phyloP scores from a whole-genome alignment of 108 stramenopile species.

The Seminavis robusta region DNA sequence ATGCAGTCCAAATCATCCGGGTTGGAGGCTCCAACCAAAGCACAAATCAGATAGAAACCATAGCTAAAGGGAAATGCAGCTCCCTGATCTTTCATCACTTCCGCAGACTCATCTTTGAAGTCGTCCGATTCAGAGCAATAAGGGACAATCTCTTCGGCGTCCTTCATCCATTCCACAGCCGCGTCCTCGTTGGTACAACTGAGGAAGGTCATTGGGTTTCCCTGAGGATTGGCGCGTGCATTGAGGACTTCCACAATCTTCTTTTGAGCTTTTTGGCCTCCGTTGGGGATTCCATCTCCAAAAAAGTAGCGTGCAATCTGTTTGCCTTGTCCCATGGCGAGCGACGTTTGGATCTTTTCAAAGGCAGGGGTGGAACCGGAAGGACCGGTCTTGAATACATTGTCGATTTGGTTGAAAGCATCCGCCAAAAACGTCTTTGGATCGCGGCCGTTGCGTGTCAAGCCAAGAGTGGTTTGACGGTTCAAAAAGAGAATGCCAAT shows the following conservation, averaged over 20 bases:
- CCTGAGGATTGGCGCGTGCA: slow-evolving; percentile 24
- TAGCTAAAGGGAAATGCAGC: slow-evolving; percentile 33
- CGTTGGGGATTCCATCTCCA: slow-evolving; percentile 47
- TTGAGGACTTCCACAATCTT: slow-evolving; percentile 31
- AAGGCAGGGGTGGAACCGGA: slow-evolving; percentile 38
- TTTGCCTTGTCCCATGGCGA: slow-evolving; percentile 20
- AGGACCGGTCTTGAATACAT: slow-evolving; percentile 19
- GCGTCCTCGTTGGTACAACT: slow-evolving; percentile 44
- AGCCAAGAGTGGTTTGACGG: slow-evolving; percentile 17
- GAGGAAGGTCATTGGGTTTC: slow-evolving; percentile 45
- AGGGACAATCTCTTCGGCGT: slow-evolving; percentile 35
- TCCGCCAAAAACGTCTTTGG: slow-evolving; percentile 20
- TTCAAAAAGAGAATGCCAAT: slow-evolving; percentile 40
- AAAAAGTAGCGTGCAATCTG: slow-evolving; percentile 41
- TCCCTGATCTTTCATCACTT: slow-evolving; percentile 41
- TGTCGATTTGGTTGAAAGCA: slow-evolving; percentile 26
- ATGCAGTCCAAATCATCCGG: slow-evolving; percentile 46
- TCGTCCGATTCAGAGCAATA: slow-evolving; percentile 40
- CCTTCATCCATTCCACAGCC: slow-evolving; percentile 47
- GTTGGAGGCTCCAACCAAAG: slow-evolving; percentile 34
- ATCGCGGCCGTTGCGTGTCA: slow-evolving; percentile 21
- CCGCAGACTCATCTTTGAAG: slow-evolving; percentile 21
- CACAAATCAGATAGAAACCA: slow-evolving; percentile 31
- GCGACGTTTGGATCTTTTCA: slow-evolving; percentile 39
- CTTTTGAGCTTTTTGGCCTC: slow-evolving; percentile 25